Evolutionary conservation across 2,329 filamentous ascomycete species (phyloP).

Genomic region (Talaromyces piceae): DNA sequence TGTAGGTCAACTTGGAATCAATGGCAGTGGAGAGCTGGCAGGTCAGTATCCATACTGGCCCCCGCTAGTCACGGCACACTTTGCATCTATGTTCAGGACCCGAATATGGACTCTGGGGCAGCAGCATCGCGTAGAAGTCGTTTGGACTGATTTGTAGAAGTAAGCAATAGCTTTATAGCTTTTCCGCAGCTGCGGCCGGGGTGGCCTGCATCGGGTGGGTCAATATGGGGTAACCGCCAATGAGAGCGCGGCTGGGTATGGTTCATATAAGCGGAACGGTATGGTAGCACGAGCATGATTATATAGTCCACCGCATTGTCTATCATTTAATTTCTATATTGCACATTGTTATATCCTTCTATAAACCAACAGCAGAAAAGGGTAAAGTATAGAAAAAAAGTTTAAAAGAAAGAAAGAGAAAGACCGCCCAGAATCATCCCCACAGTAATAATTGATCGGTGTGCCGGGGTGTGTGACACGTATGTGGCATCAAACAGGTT

Average conservation of each 20-base stretch:
- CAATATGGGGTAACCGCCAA: not conserved
- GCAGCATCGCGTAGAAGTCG: not conserved
- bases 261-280: too few species aligned
- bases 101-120: not conserved
- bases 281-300: not conserved
- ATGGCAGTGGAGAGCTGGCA: not conserved
- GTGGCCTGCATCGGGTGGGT: too few species aligned
- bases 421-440: not conserved
- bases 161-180: too few species aligned
- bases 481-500: not conserved
- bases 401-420: conserved; percentile 2
- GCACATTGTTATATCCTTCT: not conserved
- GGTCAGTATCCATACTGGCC: not conserved
- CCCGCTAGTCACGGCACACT: not conserved
- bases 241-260: too few species aligned
- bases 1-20: too few species aligned
- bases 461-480: not conserved
- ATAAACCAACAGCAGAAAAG: conserved; percentile 1
- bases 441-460: not conserved
- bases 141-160: too few species aligned
- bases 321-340: conserved; percentile 4
- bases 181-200: too few species aligned
- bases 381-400: not conserved
- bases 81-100: conserved; percentile 4
- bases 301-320: not conserved